Base-by-base conservation (phyloP, 225 moss, liverwort and hornwort species). In the Neckera pumila region DNA sequence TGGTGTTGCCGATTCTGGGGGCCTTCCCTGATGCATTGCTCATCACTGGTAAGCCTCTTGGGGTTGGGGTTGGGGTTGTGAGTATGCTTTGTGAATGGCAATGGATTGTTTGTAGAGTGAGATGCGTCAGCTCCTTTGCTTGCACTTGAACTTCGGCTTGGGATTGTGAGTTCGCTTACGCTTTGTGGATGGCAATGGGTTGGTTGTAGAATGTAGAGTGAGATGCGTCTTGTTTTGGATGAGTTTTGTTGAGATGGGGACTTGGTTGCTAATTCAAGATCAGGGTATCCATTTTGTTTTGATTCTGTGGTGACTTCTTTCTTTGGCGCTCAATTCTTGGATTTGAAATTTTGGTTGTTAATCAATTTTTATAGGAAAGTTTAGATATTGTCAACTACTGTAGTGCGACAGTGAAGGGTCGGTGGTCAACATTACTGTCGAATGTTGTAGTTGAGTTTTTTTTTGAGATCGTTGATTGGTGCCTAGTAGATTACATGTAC, bases 1-100 rank as follows among this genome's bases (percentile, higher is more conserved):
- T 99, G 63, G 94, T 99, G n/a, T 92, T 99, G 45, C 98, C 98
- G 63, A 92, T 99, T 36, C 91, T 98, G 14, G 96, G 97, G 28
- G 96, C 97, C 49, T 91, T 96, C 18, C 98, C 98, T 18, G 98
- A 99, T 88, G 97, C 97, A 36, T 92, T 97, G 79, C 95, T 99
- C 76, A 97, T 97, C 78, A 83, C 94, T 2, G 96, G 95, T 96
- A 64, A 86, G 94, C 74, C 40, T 58, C 23, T 57, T 53, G 26
- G 6, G 61, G 14, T 43, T 69, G 30, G 4, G 22, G 22, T 17
- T 84, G 16, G 23, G 84, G 14, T 11, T 7, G 3, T 20, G 56
- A 22, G 4, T 60, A 4, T 28, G 60, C 31, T 51, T 45, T 20
- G 47, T 31, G 77, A 64, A 77, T 64, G 64, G 22, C 51, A 40